Evolutionary conservation across 176 grass and related monocot genomes (phyloP).

Genomic region (Rhynchospora pubera): DNA sequence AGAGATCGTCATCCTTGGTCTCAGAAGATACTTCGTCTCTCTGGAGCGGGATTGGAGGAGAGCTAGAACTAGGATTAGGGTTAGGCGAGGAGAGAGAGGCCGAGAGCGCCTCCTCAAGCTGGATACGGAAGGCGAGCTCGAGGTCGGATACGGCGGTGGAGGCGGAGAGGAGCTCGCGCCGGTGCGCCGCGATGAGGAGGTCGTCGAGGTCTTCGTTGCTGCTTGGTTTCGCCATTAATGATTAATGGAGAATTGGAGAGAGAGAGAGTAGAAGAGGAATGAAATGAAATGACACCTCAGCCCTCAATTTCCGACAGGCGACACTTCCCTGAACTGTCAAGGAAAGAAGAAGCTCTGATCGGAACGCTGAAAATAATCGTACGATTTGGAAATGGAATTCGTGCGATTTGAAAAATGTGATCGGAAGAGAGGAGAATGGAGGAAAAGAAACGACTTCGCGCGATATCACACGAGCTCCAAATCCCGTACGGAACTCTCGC

Average conservation of each 20-base stretch:
- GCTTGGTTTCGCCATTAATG: constrained; percentile 17
- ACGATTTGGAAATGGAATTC: too few species aligned
- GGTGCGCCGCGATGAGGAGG: constrained; percentile 15
- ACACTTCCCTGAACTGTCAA: too few species aligned
- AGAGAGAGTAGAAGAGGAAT: constrained; percentile 13
- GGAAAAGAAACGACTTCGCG: too few species aligned
- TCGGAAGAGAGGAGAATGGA: too few species aligned
- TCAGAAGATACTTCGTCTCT: background rate
- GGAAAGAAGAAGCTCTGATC: too few species aligned
- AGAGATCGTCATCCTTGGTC: background rate
- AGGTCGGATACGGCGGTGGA: constrained; percentile 21
- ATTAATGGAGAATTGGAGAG: background rate
- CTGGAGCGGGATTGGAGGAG: background rate
- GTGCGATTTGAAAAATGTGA: too few species aligned
- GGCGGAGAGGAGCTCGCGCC: background rate
- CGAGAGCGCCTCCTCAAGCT: constrained; percentile 43
- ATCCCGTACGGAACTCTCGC: too few species aligned
- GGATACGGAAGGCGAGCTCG: constrained; percentile 39
- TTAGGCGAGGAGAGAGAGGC: constrained; percentile 20
- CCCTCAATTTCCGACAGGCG: too few species aligned
- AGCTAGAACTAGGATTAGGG: background rate
- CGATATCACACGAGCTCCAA: too few species aligned
- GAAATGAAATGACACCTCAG: too few species aligned
- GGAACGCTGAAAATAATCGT: too few species aligned
- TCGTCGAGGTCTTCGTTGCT: background rate